Evolutionary conservation across 1,284 basidiomycete species (phyloP).

Genomic region (Ganoderma lingzhi): DNA sequence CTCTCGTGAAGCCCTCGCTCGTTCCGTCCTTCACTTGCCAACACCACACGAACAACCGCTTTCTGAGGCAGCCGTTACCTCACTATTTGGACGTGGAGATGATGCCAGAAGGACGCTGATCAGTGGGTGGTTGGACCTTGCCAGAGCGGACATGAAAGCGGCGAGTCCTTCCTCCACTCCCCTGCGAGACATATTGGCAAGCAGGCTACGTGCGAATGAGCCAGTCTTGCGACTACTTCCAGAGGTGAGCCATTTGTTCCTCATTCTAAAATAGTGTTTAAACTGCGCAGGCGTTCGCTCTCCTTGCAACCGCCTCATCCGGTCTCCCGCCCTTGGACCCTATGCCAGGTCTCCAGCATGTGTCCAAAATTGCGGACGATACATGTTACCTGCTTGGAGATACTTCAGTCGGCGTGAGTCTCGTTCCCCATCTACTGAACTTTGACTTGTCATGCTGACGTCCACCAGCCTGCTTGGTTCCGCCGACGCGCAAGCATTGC

Average conservation of each 20-base stretch:
- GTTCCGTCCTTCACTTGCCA: conserved; percentile 64
- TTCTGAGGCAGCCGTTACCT: conserved; percentile 71
- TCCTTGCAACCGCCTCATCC: conserved; percentile 60
- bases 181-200: conserved; percentile 57
- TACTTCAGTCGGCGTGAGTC: conserved; percentile 59
- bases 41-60: conserved; percentile 64
- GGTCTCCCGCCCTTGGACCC: conserved; percentile 63
- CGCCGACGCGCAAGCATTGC: conserved; percentile 66
- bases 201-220: conserved; percentile 68
- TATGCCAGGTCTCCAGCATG: conserved; percentile 64
- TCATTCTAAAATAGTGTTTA: neutral
- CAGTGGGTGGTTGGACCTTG: conserved; percentile 74
- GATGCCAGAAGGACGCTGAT: conserved; percentile 70
- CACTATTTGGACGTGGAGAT: conserved; percentile 77
- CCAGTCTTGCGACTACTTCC: conserved; percentile 68
- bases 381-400: conserved; percentile 67
- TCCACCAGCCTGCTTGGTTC: conserved; percentile 72
- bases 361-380: conserved; percentile 67
- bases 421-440: neutral
- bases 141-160: conserved; percentile 58
- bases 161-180: conserved; percentile 33
- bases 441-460: conserved; percentile 6
- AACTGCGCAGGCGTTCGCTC: conserved; percentile 63
- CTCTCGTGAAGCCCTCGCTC: conserved; percentile 72
- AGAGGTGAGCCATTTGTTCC: conserved; percentile 55